These are phyloP conservation scores for Citrus glauca DNA, from an alignment of 345 rosid species.

Conservation along the genomic window DNA sequence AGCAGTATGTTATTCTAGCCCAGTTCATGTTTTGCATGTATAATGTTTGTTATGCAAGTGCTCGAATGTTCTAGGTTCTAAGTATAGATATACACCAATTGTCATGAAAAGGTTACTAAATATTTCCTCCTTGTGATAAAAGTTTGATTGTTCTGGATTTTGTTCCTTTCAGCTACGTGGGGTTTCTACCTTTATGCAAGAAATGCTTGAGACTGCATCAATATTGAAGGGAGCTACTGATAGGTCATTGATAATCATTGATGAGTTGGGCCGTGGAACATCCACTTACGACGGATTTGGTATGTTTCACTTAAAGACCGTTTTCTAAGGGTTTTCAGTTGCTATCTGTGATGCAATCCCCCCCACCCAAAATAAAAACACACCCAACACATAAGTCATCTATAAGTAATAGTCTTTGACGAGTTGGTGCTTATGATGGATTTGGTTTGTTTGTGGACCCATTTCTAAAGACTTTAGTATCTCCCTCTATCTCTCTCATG, in stretches of 20 bases:
- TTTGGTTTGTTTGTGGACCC: constrained; percentile 53
- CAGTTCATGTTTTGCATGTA: neutral
- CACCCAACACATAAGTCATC: neutral
- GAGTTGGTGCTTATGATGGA: constrained; percentile 94
- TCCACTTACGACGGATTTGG: constrained; percentile 99
- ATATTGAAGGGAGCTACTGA: constrained; percentile 92
- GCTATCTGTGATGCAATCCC: neutral
- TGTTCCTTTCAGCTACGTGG: constrained; percentile 63
- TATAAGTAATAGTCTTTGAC: constrained; percentile 69
- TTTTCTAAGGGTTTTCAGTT: neutral
- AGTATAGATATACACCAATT: neutral
- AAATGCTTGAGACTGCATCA: constrained; percentile 99
- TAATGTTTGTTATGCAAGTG: neutral
- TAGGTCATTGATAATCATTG: constrained; percentile 85
- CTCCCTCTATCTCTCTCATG: neutral
- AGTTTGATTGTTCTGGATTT: constrained; percentile 6
- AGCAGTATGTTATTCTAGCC: neutral
- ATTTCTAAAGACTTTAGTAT: neutral
- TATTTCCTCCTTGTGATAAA: neutral
- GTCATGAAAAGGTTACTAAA: neutral
- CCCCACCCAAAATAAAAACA: too few species aligned
- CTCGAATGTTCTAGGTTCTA: neutral
- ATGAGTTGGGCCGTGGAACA: constrained; percentile 97
- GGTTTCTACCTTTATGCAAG: constrained; percentile 99
- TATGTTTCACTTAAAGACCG: constrained; percentile 28